phyloP scores from a whole-genome alignment of 2,329 filamentous ascomycete species.

The Purpureocillium takamizusanense region DNA sequence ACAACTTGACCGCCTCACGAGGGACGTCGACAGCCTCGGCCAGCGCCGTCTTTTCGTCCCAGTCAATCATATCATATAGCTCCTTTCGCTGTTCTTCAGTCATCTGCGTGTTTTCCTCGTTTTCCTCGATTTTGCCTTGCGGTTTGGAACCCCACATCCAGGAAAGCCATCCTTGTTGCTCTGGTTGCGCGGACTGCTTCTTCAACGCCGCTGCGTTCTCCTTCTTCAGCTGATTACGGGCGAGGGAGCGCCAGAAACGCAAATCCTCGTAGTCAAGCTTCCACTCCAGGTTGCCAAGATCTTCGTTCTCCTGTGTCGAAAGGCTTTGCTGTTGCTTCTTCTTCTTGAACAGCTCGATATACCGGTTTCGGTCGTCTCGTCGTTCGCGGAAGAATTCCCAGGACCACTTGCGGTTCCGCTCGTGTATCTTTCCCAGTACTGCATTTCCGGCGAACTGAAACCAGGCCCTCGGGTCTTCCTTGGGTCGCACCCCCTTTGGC shows the following conservation, averaged over 20 bases:
- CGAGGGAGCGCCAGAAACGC: slow-evolving; percentile 92
- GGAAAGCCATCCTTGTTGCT: slow-evolving; percentile 78
- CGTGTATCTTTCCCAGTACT: slow-evolving; percentile 87
- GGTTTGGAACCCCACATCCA: slow-evolving; percentile 87
- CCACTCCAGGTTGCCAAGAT: slow-evolving; percentile 69
- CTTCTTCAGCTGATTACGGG: slow-evolving; percentile 88
- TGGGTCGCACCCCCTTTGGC: slow-evolving; percentile 70
- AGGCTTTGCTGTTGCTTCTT: slow-evolving; percentile 69
- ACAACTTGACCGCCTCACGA: slow-evolving; percentile 83
- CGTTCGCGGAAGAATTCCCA: slow-evolving; percentile 95
- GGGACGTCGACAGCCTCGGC: slow-evolving; percentile 83
- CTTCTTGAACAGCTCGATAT: slow-evolving; percentile 95
- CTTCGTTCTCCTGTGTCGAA: slow-evolving; percentile 58
- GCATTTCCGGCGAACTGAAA: slow-evolving; percentile 83
- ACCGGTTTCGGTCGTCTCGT: slow-evolving; percentile 77
- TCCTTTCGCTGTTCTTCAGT: slow-evolving; percentile 94
- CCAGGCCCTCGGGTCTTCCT: slow-evolving; percentile 90
- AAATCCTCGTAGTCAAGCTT: slow-evolving; percentile 92
- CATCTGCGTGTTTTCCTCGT: slow-evolving; percentile 71
- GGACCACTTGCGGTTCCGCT: slow-evolving; percentile 85
- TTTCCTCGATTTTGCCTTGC: slow-evolving; percentile 47
- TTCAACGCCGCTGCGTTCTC: slow-evolving; percentile 89
- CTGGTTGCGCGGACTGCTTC: slow-evolving; percentile 40
- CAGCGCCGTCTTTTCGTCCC: slow-evolving; percentile 90
- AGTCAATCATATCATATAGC: slow-evolving; percentile 94